phyloP scores from a whole-genome alignment of 345 rosid species.

The Stellera chamaejasme region DNA sequence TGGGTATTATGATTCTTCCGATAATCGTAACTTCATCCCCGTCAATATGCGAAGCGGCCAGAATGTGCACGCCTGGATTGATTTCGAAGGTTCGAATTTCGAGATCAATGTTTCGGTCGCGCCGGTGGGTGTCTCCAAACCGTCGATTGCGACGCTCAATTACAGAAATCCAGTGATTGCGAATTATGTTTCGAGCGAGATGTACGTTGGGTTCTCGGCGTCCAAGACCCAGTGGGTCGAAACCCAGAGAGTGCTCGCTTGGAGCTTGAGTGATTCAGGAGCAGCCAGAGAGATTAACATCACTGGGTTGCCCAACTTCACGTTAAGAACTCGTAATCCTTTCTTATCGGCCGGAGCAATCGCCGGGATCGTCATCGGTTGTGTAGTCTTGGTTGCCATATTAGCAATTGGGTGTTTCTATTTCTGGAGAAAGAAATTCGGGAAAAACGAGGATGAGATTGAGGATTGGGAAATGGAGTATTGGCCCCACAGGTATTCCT shows the following conservation, averaged over 20 bases:
- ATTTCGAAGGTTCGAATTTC: slow-evolving; percentile 50
- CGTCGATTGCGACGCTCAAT: slow-evolving; percentile 46
- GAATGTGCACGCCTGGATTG: slow-evolving; percentile 83
- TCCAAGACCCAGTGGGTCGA: slow-evolving; percentile 67
- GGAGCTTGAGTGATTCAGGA: slow-evolving; percentile 81
- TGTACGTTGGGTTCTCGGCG: slow-evolving; percentile 80
- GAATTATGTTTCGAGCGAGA: slow-evolving; percentile 62
- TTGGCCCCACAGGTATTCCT: slow-evolving; percentile 89
- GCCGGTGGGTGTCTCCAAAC: slow-evolving; percentile 57
- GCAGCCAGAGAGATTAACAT: slow-evolving; percentile 53
- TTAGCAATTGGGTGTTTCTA: slow-evolving; percentile 27
- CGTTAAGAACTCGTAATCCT: slow-evolving; percentile 28
- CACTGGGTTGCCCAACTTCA: slow-evolving; percentile 51
- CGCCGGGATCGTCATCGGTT: slow-evolving; percentile 59
- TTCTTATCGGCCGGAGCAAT: slow-evolving; percentile 52
- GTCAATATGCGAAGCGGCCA: slow-evolving; percentile 59
- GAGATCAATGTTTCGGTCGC: slow-evolving; percentile 72
- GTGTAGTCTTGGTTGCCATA: slow-evolving; percentile 28
- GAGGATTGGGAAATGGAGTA: slow-evolving; percentile 91
- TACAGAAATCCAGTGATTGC: slow-evolving; percentile 53
- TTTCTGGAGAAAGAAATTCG: slow-evolving; percentile 35
- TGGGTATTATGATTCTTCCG: slow-evolving; percentile 55
- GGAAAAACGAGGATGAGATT: slow-evolving; percentile 47
- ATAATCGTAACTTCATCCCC: slow-evolving; percentile 39
- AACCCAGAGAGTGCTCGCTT: slow-evolving; percentile 62